These are phyloP conservation scores for Backusella tuberculispora DNA, from an alignment of 192 early-diverging fungal genomes.

Conservation along the genomic window DNA sequence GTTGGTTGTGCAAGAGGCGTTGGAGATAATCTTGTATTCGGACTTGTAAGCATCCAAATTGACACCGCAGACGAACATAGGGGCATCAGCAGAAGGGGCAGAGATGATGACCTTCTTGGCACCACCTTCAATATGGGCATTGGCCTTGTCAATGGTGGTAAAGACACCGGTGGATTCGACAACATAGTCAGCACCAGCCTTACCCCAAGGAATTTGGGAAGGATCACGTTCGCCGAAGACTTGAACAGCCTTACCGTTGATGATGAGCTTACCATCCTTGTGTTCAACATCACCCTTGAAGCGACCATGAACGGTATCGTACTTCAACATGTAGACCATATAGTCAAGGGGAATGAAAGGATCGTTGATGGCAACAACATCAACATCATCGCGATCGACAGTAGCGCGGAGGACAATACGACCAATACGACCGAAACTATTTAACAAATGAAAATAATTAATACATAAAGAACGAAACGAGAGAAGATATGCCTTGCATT, in stretches of 20 bases:
- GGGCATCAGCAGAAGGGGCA: conserved; percentile 94
- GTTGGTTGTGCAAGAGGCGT: conserved; percentile 99
- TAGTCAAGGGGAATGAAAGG: conserved; percentile 96
- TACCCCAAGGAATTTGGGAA: conserved; percentile 88
- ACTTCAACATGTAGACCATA: conserved; percentile 98
- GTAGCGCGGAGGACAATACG: conserved; percentile 95
- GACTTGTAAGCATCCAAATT: conserved; percentile 95
- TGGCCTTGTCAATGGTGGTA: conserved; percentile 88
- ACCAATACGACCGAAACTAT: conserved; percentile 96
- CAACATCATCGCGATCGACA: conserved; percentile 67
- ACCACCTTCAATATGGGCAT: conserved; percentile 85
- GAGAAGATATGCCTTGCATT: not conserved
- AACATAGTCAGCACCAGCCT: conserved; percentile 83
- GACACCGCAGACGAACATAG: conserved; percentile 98
- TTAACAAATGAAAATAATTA: not conserved
- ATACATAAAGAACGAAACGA: not conserved
- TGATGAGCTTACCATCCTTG: conserved; percentile 86
- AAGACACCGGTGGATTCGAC: conserved; percentile 99
- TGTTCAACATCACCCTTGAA: conserved; percentile 83
- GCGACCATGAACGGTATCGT: conserved; percentile 98
- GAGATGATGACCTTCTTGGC: conserved; percentile 99
- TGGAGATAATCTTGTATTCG: conserved; percentile 88
- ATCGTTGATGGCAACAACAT: conserved; percentile 95
- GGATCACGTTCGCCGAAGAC: conserved; percentile 82
- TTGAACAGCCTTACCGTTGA: conserved; percentile 82